These are phyloP conservation scores for Globisporangium megalacanthum DNA, from an alignment of 352 stramenopile genomes.

Conservation along the genomic window DNA sequence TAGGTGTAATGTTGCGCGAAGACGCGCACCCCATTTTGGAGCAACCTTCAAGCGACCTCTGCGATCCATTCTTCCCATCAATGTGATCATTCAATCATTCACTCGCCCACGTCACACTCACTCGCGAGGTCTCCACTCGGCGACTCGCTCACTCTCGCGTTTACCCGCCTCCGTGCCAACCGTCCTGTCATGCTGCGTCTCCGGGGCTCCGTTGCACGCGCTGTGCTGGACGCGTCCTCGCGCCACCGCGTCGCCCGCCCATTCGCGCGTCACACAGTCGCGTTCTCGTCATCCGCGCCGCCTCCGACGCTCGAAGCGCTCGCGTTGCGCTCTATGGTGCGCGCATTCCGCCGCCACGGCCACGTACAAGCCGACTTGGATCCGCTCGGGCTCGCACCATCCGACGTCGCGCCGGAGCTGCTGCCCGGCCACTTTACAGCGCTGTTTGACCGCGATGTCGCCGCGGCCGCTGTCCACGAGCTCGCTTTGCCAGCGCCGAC, in stretches of 20 bases:
- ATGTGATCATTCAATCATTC: background rate
- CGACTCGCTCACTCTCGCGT: background rate
- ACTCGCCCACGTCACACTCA: background rate
- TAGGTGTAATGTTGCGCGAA: background rate
- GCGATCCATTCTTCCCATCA: slow-evolving; percentile 2
- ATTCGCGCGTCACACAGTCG: background rate
- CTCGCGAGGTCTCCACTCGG: background rate
- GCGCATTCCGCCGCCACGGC: slow-evolving; percentile 65
- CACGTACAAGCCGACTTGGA: slow-evolving; percentile 75
- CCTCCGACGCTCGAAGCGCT: slow-evolving; percentile 54
- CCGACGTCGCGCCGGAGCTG: slow-evolving; percentile 29
- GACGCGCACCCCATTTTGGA: background rate
- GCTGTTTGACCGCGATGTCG: slow-evolving; percentile 27
- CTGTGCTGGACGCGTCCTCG: slow-evolving; percentile 16
- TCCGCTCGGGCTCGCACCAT: slow-evolving; percentile 41
- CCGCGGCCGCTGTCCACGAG: slow-evolving; percentile 13
- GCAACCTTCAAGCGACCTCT: background rate
- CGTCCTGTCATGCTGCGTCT: slow-evolving; percentile 45
- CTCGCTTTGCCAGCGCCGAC: slow-evolving; percentile 17
- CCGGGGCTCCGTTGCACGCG: slow-evolving; percentile 28
- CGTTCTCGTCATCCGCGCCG: slow-evolving; percentile 27
- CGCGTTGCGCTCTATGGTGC: slow-evolving; percentile 61
- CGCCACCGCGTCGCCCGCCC: background rate
- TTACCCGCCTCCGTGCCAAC: too few relatives aligned
- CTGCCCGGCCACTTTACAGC: slow-evolving; percentile 39